Percentiles rank a stretch among this genome's conserved stretches.
Conservation (phyloP, 116 monocot genomes). For the Trichopus zeylanicus region DNA sequence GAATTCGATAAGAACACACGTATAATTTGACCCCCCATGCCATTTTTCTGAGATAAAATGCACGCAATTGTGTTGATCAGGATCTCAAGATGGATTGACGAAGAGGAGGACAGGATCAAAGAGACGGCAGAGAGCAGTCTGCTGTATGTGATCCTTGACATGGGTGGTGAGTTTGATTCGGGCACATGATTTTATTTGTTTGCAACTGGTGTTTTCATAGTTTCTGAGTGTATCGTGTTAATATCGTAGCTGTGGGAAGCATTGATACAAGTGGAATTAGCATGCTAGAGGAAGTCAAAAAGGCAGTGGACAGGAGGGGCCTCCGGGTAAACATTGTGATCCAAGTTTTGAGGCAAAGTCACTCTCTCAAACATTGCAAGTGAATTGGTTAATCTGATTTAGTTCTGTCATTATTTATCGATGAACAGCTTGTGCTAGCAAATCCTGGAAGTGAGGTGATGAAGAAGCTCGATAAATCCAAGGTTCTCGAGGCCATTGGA, state of each 20-base stretch:
- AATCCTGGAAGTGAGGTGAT: conserved; percentile 92
- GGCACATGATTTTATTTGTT: background rate
- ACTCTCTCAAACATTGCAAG: too few species aligned
- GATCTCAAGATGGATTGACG: conserved; percentile 78
- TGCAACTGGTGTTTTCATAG: background rate
- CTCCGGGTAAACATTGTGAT: conserved; percentile 38
- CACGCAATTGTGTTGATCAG: conserved; percentile 8
- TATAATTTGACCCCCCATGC: background rate
- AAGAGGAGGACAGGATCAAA: conserved; percentile 61
- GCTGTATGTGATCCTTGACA: conserved; percentile 69
- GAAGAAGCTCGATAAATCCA: conserved; percentile 83
- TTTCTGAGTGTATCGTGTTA: background rate
- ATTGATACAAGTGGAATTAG: conserved; percentile 87
- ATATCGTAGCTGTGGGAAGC: conserved; percentile 60
- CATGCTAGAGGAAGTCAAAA: conserved; percentile 84
- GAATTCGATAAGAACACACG: background rate
- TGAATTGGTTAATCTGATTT: too few species aligned
- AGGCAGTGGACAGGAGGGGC: conserved; percentile 39
- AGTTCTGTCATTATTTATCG: background rate
- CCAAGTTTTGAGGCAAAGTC: too few species aligned
- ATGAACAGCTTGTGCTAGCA: conserved; percentile 59
- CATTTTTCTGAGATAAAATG: too few species aligned
- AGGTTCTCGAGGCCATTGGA: conserved; percentile 53
- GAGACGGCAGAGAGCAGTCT: conserved; percentile 32
- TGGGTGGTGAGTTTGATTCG: conserved; percentile 60